phyloP scores from a whole-genome alignment of 2,329 filamentous ascomycete genomes.

The Fusarium sp. region DNA sequence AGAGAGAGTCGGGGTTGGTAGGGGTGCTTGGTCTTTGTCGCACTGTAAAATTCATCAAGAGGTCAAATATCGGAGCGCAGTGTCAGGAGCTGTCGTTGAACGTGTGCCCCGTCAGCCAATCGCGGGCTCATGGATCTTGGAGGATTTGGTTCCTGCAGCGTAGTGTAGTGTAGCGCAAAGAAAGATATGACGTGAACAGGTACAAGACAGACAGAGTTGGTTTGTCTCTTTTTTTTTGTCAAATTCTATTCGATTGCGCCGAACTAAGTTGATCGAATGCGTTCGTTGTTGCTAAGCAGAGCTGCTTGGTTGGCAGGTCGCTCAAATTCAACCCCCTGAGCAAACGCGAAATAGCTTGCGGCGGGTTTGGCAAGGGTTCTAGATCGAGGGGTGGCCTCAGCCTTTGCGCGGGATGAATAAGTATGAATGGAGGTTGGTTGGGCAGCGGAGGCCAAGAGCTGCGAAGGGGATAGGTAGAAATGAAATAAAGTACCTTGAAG shows the following conservation, averaged over 20 bases:
- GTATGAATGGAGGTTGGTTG: constrained; percentile 24
- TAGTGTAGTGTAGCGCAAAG: constrained; percentile 4
- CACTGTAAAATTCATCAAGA: constrained; percentile 51
- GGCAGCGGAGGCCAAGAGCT: constrained; percentile 8
- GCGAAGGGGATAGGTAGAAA: constrained; percentile 15
- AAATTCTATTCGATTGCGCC: constrained; percentile 22
- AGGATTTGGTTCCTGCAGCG: constrained; percentile 30
- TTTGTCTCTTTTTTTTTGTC: constrained; percentile 5
- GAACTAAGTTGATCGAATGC: constrained; percentile 6
- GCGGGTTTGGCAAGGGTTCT: constrained; percentile 49
- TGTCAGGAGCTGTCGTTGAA: constrained; percentile 41
- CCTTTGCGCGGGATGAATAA: constrained; percentile 45
- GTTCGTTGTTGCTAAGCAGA: constrained; percentile 40
- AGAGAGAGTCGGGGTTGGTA: constrained; percentile 19
- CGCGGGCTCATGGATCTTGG: constrained; percentile 47
- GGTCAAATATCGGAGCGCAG: constrained; percentile 42
- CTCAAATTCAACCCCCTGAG: constrained; percentile 50
- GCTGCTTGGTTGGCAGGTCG: constrained; percentile 41
- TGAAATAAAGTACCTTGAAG: not conserved
- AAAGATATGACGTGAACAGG: constrained; percentile 8
- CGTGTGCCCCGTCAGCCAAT: constrained; percentile 47
- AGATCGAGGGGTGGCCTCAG: constrained; percentile 52
- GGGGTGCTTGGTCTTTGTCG: constrained; percentile 32
- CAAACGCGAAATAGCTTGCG: constrained; percentile 50
- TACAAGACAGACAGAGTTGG: constrained; percentile 7